Evolutionary conservation across 1,284 basidiomycete genomes (phyloP).

Genomic region (Boletus semigastroideus): DNA sequence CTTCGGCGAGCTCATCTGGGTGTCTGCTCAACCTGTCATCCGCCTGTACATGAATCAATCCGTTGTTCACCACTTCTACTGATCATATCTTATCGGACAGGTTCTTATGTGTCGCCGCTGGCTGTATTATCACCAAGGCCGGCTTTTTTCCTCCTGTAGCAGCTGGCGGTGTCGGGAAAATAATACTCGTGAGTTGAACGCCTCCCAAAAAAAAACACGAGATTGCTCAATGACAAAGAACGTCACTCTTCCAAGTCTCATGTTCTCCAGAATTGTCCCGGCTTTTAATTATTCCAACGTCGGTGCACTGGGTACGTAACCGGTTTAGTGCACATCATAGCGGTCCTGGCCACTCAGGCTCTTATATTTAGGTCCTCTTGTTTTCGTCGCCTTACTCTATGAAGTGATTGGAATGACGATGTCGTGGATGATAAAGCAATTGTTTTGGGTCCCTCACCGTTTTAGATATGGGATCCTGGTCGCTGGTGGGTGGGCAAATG

Average conservation of each 20-base stretch:
- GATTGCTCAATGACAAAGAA: conserved; percentile 42
- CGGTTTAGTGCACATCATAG: not conserved
- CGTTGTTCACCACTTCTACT: not conserved
- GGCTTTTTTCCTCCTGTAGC: conserved; percentile 61
- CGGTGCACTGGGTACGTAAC: conserved; percentile 51
- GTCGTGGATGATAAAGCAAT: conserved; percentile 56
- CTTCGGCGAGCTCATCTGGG: conserved; percentile 50
- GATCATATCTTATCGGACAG: conserved; percentile 31
- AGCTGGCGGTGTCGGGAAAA: conserved; percentile 57
- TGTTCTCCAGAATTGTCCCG: conserved; percentile 78
- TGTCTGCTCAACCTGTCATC: conserved; percentile 57
- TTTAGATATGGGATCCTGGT: conserved; percentile 69
- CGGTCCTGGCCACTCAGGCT: too few species aligned
- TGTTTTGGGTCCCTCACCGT: conserved; percentile 78
- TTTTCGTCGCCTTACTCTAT: conserved; percentile 54
- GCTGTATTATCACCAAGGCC: conserved; percentile 58
- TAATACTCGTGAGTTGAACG: conserved; percentile 45
- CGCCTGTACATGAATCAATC: conserved; percentile 45
- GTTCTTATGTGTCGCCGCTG: conserved; percentile 51
- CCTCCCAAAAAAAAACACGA: not conserved
- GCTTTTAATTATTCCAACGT: conserved; percentile 70
- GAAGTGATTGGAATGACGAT: conserved; percentile 52
- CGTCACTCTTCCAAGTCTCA: conserved; percentile 64
- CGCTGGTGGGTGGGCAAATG: conserved; percentile 66
- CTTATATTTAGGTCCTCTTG: conserved; percentile 46